Conservation (phyloP, 2,329 filamentous ascomycete genomes). For the Pezicula carpinea region DNA sequence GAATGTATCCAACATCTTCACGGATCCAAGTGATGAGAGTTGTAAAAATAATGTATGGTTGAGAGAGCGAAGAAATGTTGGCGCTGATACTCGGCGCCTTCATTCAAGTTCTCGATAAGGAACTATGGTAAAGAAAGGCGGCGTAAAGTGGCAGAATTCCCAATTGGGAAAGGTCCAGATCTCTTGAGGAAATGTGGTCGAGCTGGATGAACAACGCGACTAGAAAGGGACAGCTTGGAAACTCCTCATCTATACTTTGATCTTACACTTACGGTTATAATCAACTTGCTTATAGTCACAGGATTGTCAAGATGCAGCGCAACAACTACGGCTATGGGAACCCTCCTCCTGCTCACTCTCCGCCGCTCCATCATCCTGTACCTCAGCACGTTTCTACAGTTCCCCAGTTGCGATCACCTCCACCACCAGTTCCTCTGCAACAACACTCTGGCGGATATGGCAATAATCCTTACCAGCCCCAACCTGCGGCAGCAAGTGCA, state of each 20-base stretch:
- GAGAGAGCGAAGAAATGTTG: background rate
- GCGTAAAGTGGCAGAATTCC: conserved; percentile 1
- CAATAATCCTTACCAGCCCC: conserved; percentile 66
- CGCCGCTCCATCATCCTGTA: conserved; percentile 92
- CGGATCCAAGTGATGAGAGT: background rate
- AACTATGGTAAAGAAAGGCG: background rate
- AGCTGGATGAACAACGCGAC: background rate
- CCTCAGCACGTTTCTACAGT: conserved; percentile 98
- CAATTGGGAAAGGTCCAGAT: conserved; percentile 2
- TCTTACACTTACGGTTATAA: background rate
- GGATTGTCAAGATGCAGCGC: conserved; percentile 66
- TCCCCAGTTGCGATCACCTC: conserved; percentile 91
- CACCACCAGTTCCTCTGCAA: conserved; percentile 68
- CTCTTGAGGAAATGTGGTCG: conserved; percentile 5
- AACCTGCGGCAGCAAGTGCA: conserved; percentile 42
- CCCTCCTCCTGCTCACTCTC: conserved; percentile 64
- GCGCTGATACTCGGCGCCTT: conserved; percentile 2
- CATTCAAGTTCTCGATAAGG: background rate
- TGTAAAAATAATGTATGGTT: background rate
- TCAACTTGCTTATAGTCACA: background rate
- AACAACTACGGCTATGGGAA: conserved; percentile 78
- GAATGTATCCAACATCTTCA: conserved; percentile 85
- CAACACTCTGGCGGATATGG: conserved; percentile 61
- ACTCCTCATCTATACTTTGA: background rate
- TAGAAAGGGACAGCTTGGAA: too few relatives aligned